Evolutionary conservation across 2,329 filamentous ascomycete species (phyloP).

Genomic region (Aspergillus fijiensis): DNA sequence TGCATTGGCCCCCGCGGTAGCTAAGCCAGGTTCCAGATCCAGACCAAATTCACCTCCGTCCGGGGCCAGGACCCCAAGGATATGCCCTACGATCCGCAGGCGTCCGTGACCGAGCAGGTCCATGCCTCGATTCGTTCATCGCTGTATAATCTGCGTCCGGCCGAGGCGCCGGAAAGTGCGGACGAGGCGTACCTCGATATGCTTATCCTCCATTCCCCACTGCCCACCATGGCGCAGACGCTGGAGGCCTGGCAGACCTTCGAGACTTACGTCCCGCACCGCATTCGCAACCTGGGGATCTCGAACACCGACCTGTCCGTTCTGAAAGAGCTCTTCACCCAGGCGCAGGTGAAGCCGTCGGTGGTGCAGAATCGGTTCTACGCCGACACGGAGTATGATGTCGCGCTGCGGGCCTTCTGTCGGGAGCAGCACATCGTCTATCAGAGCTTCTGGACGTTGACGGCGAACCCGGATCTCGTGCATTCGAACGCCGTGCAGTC

Average conservation of each 20-base stretch:
- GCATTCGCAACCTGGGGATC: slow-evolving; percentile 68
- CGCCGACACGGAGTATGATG: slow-evolving; percentile 59
- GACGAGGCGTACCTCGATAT: slow-evolving; percentile 57
- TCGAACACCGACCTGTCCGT: slow-evolving; percentile 67
- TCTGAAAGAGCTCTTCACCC: slow-evolving; percentile 52
- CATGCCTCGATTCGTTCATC: slow-evolving; percentile 67
- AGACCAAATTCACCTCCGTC: slow-evolving; percentile 78
- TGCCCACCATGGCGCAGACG: slow-evolving; percentile 53
- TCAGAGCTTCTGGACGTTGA: slow-evolving; percentile 63
- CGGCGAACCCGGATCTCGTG: slow-evolving; percentile 56
- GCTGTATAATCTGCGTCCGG: slow-evolving; percentile 57
- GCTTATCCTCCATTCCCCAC: slow-evolving; percentile 59
- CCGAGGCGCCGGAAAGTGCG: slow-evolving; percentile 22
- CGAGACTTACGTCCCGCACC: slow-evolving; percentile 64
- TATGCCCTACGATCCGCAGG: slow-evolving; percentile 62
- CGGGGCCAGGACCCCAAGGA: slow-evolving; percentile 60
- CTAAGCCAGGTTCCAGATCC: slow-evolving; percentile 52
- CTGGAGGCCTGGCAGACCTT: slow-evolving; percentile 66
- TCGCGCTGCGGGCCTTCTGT: slow-evolving; percentile 58
- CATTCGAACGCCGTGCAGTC: slow-evolving; percentile 48
- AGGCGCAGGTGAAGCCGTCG: slow-evolving; percentile 53
- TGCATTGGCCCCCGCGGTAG: not conserved
- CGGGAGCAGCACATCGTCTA: slow-evolving; percentile 54
- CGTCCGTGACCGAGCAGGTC: slow-evolving; percentile 64
- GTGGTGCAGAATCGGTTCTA: slow-evolving; percentile 79